Conservation (phyloP, 768 basidiomycete species). For the Lentinula edodes region DNA sequence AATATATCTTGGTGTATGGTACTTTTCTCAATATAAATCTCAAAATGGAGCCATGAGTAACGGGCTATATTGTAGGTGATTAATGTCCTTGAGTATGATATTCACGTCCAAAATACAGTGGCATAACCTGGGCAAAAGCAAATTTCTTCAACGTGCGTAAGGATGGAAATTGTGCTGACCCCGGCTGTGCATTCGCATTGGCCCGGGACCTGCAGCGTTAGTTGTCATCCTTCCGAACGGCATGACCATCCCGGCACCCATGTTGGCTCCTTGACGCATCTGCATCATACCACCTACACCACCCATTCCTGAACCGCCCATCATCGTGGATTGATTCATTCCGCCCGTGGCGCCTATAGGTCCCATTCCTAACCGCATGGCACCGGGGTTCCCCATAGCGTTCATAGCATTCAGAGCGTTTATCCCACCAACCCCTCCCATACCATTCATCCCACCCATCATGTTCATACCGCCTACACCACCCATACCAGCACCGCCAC, state of each 20-base stretch:
- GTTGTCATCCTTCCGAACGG: slow-evolving; percentile 35
- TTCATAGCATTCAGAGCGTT: slow-evolving; percentile 20
- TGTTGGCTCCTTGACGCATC: slow-evolving; percentile 17
- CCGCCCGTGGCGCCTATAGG: slow-evolving; percentile 19
- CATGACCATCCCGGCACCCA: slow-evolving; percentile 17
- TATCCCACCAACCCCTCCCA: slow-evolving; percentile 17
- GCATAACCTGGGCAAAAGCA: neutral
- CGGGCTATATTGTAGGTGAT: neutral
- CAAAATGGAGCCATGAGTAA: neutral
- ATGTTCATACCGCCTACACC: slow-evolving; percentile 26
- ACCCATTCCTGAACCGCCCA: slow-evolving; percentile 6
- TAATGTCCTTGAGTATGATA: neutral
- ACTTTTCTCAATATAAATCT: neutral
- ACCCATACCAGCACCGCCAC: slow-evolving; percentile 13
- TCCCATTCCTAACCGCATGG: slow-evolving; percentile 31
- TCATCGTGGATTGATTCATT: slow-evolving; percentile 12
- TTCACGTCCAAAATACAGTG: neutral
- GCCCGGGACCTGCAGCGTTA: slow-evolving; percentile 36
- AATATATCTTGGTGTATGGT: neutral
- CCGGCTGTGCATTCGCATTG: slow-evolving; percentile 40
- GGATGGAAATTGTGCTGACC: slow-evolving; percentile 63
- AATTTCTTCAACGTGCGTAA: slow-evolving; percentile 45
- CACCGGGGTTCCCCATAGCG: slow-evolving; percentile 31
- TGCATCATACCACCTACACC: slow-evolving; percentile 8
- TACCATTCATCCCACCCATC: slow-evolving; percentile 14